Conservation (phyloP, 352 stramenopile genomes). For the Phytophthora ohioensis region DNA sequence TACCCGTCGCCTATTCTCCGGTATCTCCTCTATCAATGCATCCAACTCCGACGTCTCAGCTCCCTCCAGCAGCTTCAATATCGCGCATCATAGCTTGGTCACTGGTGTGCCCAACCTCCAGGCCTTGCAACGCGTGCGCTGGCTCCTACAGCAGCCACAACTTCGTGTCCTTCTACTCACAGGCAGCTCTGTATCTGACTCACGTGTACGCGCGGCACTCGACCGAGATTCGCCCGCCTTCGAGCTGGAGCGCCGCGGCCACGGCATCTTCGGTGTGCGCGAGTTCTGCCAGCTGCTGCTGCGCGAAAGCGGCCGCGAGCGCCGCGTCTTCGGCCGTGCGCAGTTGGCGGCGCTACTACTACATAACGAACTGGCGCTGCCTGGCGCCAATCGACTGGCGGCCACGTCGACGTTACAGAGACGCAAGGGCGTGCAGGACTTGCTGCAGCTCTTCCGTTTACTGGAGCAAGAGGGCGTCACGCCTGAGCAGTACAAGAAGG, state of each 20-base stretch:
- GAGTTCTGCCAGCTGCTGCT: conserved; percentile 78
- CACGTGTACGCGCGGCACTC: conserved; percentile 35
- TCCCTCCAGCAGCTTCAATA: conserved; percentile 20
- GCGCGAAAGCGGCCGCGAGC: conserved; percentile 62
- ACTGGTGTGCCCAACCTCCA: conserved; percentile 35
- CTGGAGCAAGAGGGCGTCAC: conserved; percentile 70
- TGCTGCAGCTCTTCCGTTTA: conserved; percentile 75
- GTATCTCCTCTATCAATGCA: conserved; percentile 16
- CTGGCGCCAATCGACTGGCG: conserved; percentile 47
- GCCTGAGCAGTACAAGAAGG: conserved; percentile 44
- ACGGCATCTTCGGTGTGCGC: conserved; percentile 58
- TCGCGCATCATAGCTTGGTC: conserved; percentile 48
- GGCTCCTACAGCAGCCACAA: conserved; percentile 38
- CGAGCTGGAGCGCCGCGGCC: conserved; percentile 73
- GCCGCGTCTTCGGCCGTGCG: conserved; percentile 56
- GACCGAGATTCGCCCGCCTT: conserved; percentile 53
- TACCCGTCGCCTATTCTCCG: conserved; percentile 23
- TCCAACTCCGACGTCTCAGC: conserved; percentile 9
- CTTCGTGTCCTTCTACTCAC: conserved; percentile 54
- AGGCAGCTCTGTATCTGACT: conserved; percentile 32
- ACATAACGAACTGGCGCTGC: conserved; percentile 53
- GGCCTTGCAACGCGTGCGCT: conserved; percentile 44
- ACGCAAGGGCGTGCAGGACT: conserved; percentile 62
- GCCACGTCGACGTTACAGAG: conserved; percentile 59
- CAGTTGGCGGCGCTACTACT: conserved; percentile 65